phyloP scores from a whole-genome alignment of 2,329 filamentous ascomycete species.

The Neonectria magnoliae region DNA sequence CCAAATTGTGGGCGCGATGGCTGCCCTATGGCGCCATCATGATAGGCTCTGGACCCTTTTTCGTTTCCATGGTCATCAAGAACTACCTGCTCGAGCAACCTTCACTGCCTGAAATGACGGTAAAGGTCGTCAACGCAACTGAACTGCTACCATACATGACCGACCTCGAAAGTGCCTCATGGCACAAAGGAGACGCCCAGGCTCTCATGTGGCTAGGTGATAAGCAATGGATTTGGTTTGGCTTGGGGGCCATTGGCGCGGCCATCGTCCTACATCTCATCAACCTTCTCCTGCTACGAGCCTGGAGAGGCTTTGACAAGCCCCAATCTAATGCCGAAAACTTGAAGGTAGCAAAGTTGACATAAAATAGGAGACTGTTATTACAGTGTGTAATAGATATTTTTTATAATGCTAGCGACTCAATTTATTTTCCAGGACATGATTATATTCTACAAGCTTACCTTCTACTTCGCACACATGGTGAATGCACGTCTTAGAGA shows the following conservation, averaged over 20 bases:
- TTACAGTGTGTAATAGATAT: constrained; percentile 14
- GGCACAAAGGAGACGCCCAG: constrained; percentile 59
- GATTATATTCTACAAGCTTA: background rate
- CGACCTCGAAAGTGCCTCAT: constrained; percentile 53
- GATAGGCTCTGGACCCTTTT: constrained; percentile 80
- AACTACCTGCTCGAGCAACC: constrained; percentile 70
- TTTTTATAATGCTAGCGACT: background rate
- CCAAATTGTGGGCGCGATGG: constrained; percentile 70
- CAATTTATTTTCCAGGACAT: background rate
- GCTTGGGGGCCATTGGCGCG: constrained; percentile 41
- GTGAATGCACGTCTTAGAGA: no score
- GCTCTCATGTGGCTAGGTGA: constrained; percentile 59
- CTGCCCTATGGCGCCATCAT: constrained; percentile 80
- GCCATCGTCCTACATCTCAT: constrained; percentile 29
- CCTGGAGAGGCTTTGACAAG: constrained; percentile 26
- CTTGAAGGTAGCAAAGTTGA: constrained; percentile 36
- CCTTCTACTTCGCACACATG: no score
- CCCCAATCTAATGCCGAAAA: constrained; percentile 19
- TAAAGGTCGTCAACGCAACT: constrained; percentile 44
- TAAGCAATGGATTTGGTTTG: constrained; percentile 47
- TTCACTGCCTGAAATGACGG: constrained; percentile 37
- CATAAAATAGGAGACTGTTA: constrained; percentile 14
- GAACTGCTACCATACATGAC: constrained; percentile 46
- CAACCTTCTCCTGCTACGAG: constrained; percentile 28
- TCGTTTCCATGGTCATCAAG: constrained; percentile 79